Base-by-base conservation (phyloP, 305 asterid genomes). In the Ilex paraguariensis region DNA sequence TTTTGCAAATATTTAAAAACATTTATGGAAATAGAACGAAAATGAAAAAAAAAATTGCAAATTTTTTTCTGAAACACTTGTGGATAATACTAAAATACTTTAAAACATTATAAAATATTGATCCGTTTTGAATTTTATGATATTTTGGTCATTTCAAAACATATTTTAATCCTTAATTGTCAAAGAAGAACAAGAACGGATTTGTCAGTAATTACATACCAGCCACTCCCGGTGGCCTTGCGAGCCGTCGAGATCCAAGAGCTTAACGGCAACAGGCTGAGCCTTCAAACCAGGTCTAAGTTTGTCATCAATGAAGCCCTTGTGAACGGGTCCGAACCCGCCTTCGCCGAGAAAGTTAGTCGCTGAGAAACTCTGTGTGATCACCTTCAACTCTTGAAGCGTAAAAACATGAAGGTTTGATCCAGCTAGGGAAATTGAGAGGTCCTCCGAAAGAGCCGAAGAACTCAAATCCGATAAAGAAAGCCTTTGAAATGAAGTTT, bases 151-250 rank as follows among this genome's bases (percentile, higher is more conserved):
- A 1, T 21, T 21, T 21, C 28, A 21, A 21, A 21, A 21, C 28
- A 21, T 1, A 21, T 21, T 21, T 21, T 21, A 21, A 21, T 21
- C 2, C 28, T 21, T 21, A 21, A 21, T 21, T 21, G 28, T 21
- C 1, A 21, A 21, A 21, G 28, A 1, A 21, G 28, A 21, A 21
- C 28, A 21, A 21, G 28, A 2, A 0, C 28, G 28, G 28, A 2
- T 21, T 21, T 9, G 28, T 14, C 3, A 5, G 39, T 55, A 55
- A 21, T 13, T 40, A 10, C 55, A 2, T 61, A 66, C 76, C 76
- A 71, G 68, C 76, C 76, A 71, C 31, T 71, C 76, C 57, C 72
- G 14, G 45, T 71, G 76, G 21, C 76, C 76, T 53, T 71, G 76
- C 9, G 52, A 42, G 28, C 72, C 71, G 49, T 66, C 65, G 6